Percentiles rank a stretch among this genome's conserved stretches.
phyloP scores from a whole-genome alignment of 1,139 yeast species.

The Entelexis sorbosivorans region DNA sequence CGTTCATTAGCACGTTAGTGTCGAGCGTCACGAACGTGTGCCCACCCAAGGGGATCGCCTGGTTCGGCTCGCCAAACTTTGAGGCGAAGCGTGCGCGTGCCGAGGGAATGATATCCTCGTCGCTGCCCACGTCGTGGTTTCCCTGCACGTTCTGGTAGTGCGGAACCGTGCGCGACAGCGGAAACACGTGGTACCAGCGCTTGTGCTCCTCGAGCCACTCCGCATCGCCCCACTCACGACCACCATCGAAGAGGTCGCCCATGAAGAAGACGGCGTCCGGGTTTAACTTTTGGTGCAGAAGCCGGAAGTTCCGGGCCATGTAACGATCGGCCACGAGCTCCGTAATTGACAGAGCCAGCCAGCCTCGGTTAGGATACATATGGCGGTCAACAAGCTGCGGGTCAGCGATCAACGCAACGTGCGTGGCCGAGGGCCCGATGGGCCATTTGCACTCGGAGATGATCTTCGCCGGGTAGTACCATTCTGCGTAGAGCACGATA shows the following conservation, averaged over 20 bases:
- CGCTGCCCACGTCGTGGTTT: slow-evolving; percentile 92
- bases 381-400: slow-evolving; percentile 82
- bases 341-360: slow-evolving; percentile 29
- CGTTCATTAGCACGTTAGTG: slow-evolving; percentile 63
- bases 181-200: slow-evolving; percentile 58
- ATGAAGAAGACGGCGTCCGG: slow-evolving; percentile 72
- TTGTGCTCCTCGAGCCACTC: slow-evolving; percentile 63
- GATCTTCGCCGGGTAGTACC: slow-evolving; percentile 19
- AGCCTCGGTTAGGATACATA: slow-evolving; percentile 41
- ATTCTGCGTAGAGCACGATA: slow-evolving; percentile 19
- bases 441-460: slow-evolving; percentile 23
- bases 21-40: slow-evolving; percentile 59
- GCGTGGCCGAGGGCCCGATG: slow-evolving; percentile 31
- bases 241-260: slow-evolving; percentile 93
- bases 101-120: slow-evolving; percentile 46
- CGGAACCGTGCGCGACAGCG: slow-evolving; percentile 28
- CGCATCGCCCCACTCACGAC: slow-evolving; percentile 69
- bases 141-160: slow-evolving; percentile 51
- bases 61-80: slow-evolving; percentile 60
- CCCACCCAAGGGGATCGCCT: slow-evolving; percentile 52
- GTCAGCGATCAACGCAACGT: slow-evolving; percentile 71
- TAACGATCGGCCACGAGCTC: slow-evolving; percentile 55
- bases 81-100: slow-evolving; percentile 54
- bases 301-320: slow-evolving; percentile 63
- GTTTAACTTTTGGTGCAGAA: slow-evolving; percentile 46